A percentile compares a stretch with the other conserved stretches of the same genome.
Conservation (phyloP, 768 basidiomycete species). For the Mrakia blollopis region DNA sequence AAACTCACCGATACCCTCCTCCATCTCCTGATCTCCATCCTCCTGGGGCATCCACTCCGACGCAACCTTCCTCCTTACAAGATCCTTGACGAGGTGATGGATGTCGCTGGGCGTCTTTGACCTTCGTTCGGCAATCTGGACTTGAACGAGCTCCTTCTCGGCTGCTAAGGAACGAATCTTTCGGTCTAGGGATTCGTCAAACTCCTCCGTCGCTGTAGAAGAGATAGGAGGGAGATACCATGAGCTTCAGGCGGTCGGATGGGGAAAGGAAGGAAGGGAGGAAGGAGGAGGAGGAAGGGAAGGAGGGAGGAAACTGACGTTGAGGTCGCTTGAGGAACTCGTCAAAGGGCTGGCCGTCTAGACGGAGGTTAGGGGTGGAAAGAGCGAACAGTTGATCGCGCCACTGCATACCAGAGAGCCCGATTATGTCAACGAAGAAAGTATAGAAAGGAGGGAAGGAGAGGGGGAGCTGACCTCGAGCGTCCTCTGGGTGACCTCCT, state of each 20-base stretch:
- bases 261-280: background rate
- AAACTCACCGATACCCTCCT: background rate
- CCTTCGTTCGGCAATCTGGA: constrained; percentile 29
- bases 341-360: constrained; percentile 16
- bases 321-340: constrained; percentile 21
- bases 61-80: constrained; percentile 12
- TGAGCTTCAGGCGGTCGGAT: background rate
- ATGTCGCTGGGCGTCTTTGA: constrained; percentile 26
- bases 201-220: constrained; percentile 26
- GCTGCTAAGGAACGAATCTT: constrained; percentile 28
- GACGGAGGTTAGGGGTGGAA: constrained; percentile 13
- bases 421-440: too few species aligned
- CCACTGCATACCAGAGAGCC: background rate
- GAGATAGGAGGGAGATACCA: background rate
- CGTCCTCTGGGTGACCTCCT: constrained; percentile 17
- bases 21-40: background rate
- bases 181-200: constrained; percentile 31
- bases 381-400: background rate
- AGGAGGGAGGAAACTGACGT: background rate
- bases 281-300: background rate
- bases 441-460: background rate
- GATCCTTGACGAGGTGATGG: constrained; percentile 24
- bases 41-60: constrained; percentile 19
- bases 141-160: constrained; percentile 30
- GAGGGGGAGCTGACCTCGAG: constrained; percentile 18